Evolutionary conservation across 208 protist genomes (phyloP), one percentile per base, ranked within the genome.

Genomic region (Angomonas deanei): DNA sequence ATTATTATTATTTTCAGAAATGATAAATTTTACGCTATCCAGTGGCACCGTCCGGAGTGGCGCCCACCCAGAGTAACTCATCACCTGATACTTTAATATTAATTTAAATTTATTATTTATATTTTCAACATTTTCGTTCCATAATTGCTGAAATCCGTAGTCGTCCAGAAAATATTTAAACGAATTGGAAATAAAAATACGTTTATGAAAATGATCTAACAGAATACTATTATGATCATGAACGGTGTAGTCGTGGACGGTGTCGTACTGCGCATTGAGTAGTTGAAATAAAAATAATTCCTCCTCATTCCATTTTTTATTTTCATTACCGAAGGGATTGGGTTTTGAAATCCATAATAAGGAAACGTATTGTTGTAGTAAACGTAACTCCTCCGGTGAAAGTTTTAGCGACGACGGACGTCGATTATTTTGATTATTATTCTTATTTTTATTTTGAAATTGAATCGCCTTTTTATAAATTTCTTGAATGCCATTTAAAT

Each of bases 1-100:
- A 59, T 31, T 38, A 42, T 42, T 42, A 42, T 42, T 42, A 42
- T n/a, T 42, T n/a, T 42, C 15, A 42, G 36, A n/a, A 42, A n/a
- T 42, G 36, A n/a, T 15, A 15, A n/a, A 15, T 42, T 42, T 42
- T 42, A 42, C 11, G 36, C 11, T 42, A 15, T 61, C 68, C 38
- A 76, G 56, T 5, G 68, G 58, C 10, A 66, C 64, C 68, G 82
- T 79, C 11, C 68, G 76, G 31, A 84, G 32, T 2, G 76, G 82
- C 0, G 82, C 70, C 72, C 76, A 91, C 6, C 87, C 87, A 5
- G 76, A 86, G 69, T 78, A 79, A 47, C 82, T 87, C 66, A 93
- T 80, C 63, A 86, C 68, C 59, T 93, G 83, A 33, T 93, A 93
- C 19, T 73, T 77, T 24, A 93, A 33, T 11, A 80, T 33, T 31